A percentile compares a stretch with the other conserved stretches of the same genome.
Conservation (phyloP, 2,329 filamentous ascomycete genomes). For the Orbilia quercus region DNA sequence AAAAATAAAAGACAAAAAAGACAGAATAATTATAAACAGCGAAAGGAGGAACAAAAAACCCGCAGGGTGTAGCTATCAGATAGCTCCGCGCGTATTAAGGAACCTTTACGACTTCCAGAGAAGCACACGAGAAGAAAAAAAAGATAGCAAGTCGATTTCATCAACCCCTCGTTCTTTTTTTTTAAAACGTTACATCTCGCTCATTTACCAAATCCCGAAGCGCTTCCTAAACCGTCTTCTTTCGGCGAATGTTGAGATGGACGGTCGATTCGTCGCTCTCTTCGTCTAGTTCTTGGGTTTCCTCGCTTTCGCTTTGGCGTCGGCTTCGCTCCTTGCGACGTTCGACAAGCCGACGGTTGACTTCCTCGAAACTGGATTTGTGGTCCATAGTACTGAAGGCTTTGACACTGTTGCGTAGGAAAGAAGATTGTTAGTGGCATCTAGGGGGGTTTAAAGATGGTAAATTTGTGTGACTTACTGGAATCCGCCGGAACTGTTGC, state of each 20-base stretch:
- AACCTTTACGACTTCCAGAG: too few relatives aligned
- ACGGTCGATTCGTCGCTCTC: slow-evolving; percentile 61
- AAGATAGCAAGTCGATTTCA: too few relatives aligned
- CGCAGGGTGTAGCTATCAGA: too few relatives aligned
- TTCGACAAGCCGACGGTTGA: slow-evolving; percentile 67
- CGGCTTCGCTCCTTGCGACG: slow-evolving; percentile 66
- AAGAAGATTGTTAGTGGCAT: slow-evolving; percentile 1
- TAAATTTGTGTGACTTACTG: slow-evolving; percentile 68
- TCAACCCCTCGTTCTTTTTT: too few relatives aligned
- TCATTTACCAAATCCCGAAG: slow-evolving; percentile 52
- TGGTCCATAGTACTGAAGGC: slow-evolving; percentile 64
- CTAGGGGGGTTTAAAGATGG: slow-evolving; percentile 61
- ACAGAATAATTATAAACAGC: slow-evolving; percentile 9
- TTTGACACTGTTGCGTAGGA: slow-evolving; percentile 68
- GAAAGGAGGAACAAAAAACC: slow-evolving; percentile 14
- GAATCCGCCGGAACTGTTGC: slow-evolving; percentile 71
- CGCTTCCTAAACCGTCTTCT: slow-evolving; percentile 55
- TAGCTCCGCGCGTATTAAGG: too few relatives aligned
- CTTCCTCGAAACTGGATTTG: slow-evolving; percentile 54
- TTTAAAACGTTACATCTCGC: slow-evolving; percentile 51
- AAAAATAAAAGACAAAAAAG: slow-evolving; percentile 26
- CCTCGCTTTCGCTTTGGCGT: slow-evolving; percentile 56
- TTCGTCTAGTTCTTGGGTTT: slow-evolving; percentile 57
- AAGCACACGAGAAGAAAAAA: not conserved
- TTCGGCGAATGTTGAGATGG: slow-evolving; percentile 54